phyloP scores from a whole-genome alignment of 305 asterid species.

The Fraxinus floribunda region DNA sequence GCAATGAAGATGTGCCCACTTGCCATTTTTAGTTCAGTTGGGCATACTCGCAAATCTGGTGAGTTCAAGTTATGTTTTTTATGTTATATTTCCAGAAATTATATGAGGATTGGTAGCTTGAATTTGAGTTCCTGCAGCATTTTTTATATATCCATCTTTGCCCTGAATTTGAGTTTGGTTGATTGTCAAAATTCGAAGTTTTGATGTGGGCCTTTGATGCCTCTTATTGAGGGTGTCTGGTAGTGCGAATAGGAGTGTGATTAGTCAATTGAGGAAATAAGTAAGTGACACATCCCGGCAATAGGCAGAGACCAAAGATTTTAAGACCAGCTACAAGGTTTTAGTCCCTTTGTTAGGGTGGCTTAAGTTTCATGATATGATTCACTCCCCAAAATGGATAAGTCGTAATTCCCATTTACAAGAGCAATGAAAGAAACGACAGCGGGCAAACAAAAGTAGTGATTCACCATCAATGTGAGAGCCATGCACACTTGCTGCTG shows the following conservation, averaged over 20 bases:
- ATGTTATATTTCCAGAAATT: neutral
- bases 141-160: neutral
- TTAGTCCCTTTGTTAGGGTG: neutral
- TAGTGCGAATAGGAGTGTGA: neutral
- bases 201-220: neutral
- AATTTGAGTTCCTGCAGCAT: neutral
- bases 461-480: neutral
- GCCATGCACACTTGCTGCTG: neutral
- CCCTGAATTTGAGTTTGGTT: neutral
- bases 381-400: neutral
- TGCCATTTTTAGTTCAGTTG: constrained; percentile 23
- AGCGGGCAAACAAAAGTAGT: neutral
- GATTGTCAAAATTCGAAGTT: neutral
- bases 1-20: constrained; percentile 28
- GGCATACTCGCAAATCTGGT: constrained; percentile 23
- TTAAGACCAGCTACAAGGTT: neutral
- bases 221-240: neutral
- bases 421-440: neutral
- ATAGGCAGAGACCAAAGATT: neutral
- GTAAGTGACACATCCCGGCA: neutral
- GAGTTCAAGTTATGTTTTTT: constrained; percentile 14
- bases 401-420: neutral
- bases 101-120: neutral
- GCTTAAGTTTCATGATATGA: neutral
- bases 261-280: neutral